A percentile compares a stretch with the other conserved stretches of the same genome.
phyloP scores from a whole-genome alignment of 441 rosid species.

The Populus hybrid region DNA sequence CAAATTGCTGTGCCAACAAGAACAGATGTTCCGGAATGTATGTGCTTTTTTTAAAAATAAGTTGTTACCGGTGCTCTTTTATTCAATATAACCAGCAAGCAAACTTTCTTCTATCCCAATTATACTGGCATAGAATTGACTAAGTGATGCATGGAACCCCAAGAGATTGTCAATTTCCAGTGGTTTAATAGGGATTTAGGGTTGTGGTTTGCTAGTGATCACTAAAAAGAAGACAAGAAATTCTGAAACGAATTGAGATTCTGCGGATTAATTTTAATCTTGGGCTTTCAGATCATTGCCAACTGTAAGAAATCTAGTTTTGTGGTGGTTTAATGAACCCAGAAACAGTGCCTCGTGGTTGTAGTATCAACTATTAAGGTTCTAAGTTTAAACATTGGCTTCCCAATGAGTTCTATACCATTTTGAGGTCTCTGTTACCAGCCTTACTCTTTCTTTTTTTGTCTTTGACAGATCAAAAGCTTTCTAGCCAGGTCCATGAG shows the following conservation, averaged over 20 bases:
- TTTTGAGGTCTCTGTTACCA: conserved; percentile 1
- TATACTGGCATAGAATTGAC: background rate
- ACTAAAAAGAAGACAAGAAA: no score
- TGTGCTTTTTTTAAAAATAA: conserved; percentile 17
- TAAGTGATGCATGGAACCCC: background rate
- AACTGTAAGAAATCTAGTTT: no score
- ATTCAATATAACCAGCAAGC: background rate
- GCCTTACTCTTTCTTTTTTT: background rate
- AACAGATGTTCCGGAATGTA: conserved; percentile 81
- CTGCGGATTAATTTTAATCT: no score
- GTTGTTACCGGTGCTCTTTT: background rate
- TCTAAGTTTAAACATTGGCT: background rate
- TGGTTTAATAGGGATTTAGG: no score
- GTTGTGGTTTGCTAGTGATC: no score
- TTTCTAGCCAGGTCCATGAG: conserved; percentile 81
- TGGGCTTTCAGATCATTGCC: no score
- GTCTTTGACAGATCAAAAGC: conserved; percentile 57
- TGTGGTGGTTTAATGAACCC: no score
- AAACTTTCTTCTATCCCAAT: background rate
- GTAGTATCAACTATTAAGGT: background rate
- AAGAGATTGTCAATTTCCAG: no score
- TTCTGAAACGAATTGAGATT: no score
- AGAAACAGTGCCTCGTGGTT: background rate
- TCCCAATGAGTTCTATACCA: background rate
- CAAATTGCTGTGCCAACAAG: conserved; percentile 88